Evolutionary conservation across 139 green algal genomes (phyloP), one percentile per base, ranked within the genome.

Genomic region (Coelastrella sp.): DNA sequence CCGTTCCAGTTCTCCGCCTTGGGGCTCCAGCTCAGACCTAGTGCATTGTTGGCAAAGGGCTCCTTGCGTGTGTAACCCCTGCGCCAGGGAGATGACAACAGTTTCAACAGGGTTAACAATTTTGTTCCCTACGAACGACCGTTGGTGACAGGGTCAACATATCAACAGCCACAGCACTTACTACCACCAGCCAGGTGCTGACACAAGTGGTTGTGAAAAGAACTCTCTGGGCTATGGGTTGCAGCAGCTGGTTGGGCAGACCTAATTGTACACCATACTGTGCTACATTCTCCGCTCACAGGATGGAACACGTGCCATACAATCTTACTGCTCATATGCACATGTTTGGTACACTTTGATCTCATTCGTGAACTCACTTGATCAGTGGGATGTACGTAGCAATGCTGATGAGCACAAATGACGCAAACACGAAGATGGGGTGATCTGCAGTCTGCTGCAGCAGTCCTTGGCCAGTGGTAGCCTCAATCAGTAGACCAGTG

Each of bases 61-160:
- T 89, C 84, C 84, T 89, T 89, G 68, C 84, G 84, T 4, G 84
- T 89, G 71, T 83, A 89, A 57, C 84, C 84, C 68, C 84, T 89
- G 84, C 71, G 54, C n/a, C n/a, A 59, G 73, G 56, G 17, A 82
- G n/a, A 73, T 4, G 47, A 56, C 22, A 89, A 11, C 71, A 89
- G 65, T 1, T 58, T 58, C 47, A 80, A 47, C 14, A 17, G 68
- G 19, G 6, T 64, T 3, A 82, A 82, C 10, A 17, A 17, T 68
- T 68, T 7, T 17, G 10, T 17, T 68, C 7, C 10, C 7, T 10
- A 17, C 6, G 68, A 8, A 75, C 54, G 7, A 22, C 7, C 10
- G 68, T 47, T 20, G 56, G 47, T n/a, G n/a, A n/a, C n/a, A n/a
- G n/a, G n/a, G n/a, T n/a, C n/a, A n/a, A n/a, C n/a, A n/a, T n/a